Conservation (phyloP, 202 grass and related monocot species). For the Panicum virgatum region DNA sequence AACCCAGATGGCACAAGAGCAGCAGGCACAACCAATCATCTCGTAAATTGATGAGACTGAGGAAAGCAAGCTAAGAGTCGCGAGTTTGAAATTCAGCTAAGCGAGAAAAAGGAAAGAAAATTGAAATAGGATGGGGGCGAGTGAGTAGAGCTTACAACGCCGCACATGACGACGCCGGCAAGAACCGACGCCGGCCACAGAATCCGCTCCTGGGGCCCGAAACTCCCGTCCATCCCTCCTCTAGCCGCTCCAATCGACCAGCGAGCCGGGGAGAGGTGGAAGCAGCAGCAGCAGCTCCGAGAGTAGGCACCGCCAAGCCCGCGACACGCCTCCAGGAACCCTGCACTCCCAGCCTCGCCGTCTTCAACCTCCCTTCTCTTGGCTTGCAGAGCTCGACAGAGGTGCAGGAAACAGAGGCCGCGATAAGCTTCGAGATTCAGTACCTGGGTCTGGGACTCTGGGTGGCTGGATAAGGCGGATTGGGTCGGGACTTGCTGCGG, state of each 20-base stretch:
- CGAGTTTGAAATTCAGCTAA: neutral
- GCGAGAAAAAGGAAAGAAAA: no score
- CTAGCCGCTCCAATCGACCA: neutral
- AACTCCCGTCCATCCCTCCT: constrained; percentile 47
- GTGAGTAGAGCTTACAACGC: constrained; percentile 47
- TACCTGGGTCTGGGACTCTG: no score
- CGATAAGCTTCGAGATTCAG: neutral
- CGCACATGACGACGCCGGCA: constrained; percentile 65
- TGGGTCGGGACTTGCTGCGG: neutral
- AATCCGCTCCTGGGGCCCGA: constrained; percentile 51
- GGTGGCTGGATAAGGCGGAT: neutral
- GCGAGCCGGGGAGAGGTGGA: neutral
- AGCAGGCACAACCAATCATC: neutral
- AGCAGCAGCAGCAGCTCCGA: neutral
- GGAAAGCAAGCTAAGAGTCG: neutral
- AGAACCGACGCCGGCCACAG: constrained; percentile 69
- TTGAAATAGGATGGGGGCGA: neutral
- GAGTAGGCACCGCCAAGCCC: neutral
- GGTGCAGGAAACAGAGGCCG: neutral
- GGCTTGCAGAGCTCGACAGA: neutral
- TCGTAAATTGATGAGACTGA: neutral
- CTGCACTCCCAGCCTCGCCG: neutral
- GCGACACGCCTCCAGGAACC: neutral
- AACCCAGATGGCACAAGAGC: neutral
- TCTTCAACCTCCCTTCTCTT: no score